Evolutionary conservation across 2,329 filamentous ascomycete species (phyloP).

Genomic region (Xylariaceae sp.): DNA sequence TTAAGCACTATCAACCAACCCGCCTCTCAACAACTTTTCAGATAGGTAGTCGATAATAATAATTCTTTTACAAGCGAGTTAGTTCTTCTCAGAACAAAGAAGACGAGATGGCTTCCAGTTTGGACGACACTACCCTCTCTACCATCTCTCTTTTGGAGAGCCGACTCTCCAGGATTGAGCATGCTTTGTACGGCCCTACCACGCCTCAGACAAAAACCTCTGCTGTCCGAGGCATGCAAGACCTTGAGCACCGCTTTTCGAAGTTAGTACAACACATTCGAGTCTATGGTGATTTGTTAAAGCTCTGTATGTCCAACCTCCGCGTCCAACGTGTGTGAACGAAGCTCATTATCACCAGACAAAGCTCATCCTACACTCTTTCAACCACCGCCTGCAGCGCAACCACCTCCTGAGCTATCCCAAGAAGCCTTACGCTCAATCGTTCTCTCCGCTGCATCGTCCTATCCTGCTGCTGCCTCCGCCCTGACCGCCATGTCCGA

Average conservation of each 20-base stretch:
- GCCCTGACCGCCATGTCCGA: slow-evolving; percentile 54
- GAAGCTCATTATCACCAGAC: slow-evolving; percentile 36
- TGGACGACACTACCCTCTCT: slow-evolving; percentile 51
- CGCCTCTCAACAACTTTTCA: no score
- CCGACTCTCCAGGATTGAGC: slow-evolving; percentile 57
- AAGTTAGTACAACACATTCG: slow-evolving; percentile 47
- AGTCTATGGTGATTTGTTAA: slow-evolving; percentile 56
- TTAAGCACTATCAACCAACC: no score
- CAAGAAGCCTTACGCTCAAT: slow-evolving; percentile 49
- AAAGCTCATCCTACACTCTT: slow-evolving; percentile 53
- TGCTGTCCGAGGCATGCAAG: slow-evolving; percentile 42
- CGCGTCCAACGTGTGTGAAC: background rate
- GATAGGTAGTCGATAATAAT: no score
- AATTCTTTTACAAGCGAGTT: no score
- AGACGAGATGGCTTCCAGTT: slow-evolving; percentile 27
- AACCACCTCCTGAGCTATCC: slow-evolving; percentile 51
- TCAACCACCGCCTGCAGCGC: slow-evolving; percentile 41
- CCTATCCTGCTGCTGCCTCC: slow-evolving; percentile 54
- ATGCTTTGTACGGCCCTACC: slow-evolving; percentile 51
- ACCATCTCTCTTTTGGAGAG: slow-evolving; percentile 56
- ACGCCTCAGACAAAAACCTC: slow-evolving; percentile 36
- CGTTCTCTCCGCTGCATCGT: slow-evolving; percentile 53
- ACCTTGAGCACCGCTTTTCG: slow-evolving; percentile 52
- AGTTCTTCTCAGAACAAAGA: background rate
- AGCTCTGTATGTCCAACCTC: slow-evolving; percentile 49